These are phyloP conservation scores for Phialophora expanda DNA, from an alignment of 2,329 filamentous ascomycete species.

Conservation along the genomic window DNA sequence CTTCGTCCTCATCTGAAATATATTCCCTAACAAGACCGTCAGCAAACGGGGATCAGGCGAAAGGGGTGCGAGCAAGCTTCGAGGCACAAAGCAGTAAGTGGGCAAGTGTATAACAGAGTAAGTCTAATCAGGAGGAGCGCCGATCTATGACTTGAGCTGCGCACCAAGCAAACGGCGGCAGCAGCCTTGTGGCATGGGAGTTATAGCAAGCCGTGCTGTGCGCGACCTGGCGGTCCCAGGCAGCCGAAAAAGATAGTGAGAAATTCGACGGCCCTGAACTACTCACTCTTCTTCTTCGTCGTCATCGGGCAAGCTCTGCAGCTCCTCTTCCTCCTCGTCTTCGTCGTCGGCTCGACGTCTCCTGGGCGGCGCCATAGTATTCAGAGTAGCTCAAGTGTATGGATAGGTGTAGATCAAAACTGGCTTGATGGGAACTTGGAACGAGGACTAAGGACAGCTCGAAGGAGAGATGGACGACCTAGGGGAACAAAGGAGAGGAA, in stretches of 20 bases:
- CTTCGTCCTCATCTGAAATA: constrained; percentile 44
- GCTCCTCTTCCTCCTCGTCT: constrained; percentile 54
- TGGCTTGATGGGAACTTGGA: constrained; percentile 6
- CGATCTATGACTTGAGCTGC: neutral
- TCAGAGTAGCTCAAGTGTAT: constrained; percentile 19
- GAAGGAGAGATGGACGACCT: constrained; percentile 30
- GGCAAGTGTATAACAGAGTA: neutral
- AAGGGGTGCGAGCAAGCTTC: neutral
- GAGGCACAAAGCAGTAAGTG: neutral
- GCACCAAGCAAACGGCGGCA: neutral
- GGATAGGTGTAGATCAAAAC: constrained; percentile 13
- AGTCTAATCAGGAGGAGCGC: neutral
- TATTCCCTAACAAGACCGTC: constrained; percentile 20
- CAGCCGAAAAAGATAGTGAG: neutral
- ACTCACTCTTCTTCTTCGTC: constrained; percentile 59
- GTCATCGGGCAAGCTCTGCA: constrained; percentile 56
- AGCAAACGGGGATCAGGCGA: neutral
- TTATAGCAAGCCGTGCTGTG: neutral
- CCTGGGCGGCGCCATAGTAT: constrained; percentile 52
- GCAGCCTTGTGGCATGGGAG: neutral
- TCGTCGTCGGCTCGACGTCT: constrained; percentile 58
- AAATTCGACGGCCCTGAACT: neutral
- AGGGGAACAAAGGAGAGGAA: constrained; percentile 36
- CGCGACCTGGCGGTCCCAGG: neutral
- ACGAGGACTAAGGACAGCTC: constrained; percentile 34